Evolutionary conservation across 176 grass and related monocot genomes (phyloP).

Genomic region (Metroxylon sagu): DNA sequence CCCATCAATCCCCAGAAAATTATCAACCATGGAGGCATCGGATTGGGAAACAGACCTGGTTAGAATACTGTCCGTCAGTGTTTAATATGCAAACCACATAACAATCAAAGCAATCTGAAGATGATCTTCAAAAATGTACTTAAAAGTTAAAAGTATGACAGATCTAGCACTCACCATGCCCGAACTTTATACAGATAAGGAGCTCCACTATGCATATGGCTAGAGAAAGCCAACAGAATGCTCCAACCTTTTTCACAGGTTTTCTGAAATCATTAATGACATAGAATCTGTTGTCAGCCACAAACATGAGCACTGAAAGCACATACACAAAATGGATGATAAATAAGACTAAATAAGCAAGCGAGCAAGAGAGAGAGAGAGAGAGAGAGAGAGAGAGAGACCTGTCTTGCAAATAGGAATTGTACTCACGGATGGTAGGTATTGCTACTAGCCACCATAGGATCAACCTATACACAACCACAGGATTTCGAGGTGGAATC

Average conservation of each 20-base stretch:
- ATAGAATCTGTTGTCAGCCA: too few relatives aligned
- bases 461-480: conserved; percentile 80
- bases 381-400: conserved; percentile 8
- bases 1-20: conserved; percentile 48
- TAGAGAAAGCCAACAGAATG: conserved; percentile 91
- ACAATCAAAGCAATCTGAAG: too few relatives aligned
- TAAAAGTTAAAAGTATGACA: too few relatives aligned
- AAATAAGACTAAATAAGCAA: too few relatives aligned
- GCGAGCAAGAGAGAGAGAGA: too few relatives aligned
- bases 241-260: conserved; percentile 90
- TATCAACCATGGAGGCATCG: conserved; percentile 77
- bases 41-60: conserved; percentile 78
- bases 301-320: too few relatives aligned
- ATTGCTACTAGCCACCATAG: conserved; percentile 99
- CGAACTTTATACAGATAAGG: conserved; percentile 94
- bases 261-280: conserved; percentile 43
- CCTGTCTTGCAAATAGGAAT: conserved; percentile 98
- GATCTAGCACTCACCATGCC: conserved; percentile 36
- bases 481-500: conserved; percentile 84
- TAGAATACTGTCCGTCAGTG: not conserved
- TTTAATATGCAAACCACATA: too few relatives aligned
- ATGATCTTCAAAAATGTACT: too few relatives aligned
- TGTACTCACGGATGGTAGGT: conserved; percentile 95
- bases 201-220: conserved; percentile 98
- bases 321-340: too few relatives aligned